Evolutionary conservation across 164 flowering plant genomes (phyloP).

Genomic region (Stephania cephalantha): DNA sequence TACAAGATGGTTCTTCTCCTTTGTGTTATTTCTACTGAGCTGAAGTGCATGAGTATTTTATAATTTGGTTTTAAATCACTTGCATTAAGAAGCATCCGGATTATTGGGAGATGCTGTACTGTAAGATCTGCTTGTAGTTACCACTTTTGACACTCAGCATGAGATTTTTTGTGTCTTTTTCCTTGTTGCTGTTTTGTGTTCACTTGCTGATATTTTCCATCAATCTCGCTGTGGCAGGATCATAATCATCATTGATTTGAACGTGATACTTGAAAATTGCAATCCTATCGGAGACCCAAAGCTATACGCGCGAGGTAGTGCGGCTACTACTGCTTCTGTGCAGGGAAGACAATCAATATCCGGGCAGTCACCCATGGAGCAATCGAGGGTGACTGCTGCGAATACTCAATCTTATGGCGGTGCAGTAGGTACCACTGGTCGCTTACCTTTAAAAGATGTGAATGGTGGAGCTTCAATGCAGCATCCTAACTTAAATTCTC

Average conservation of each 20-base stretch:
- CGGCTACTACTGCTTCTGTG: slow-evolving; percentile 16
- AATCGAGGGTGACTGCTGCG: slow-evolving; percentile 24
- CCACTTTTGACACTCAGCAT: not conserved
- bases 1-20: not conserved
- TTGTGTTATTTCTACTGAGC: too few species aligned
- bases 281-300: slow-evolving; percentile 71
- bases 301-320: slow-evolving; percentile 20
- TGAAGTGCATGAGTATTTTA: too few species aligned
- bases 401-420: slow-evolving; percentile 28
- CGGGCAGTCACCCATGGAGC: slow-evolving; percentile 33
- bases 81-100: not conserved
- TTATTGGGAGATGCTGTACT: not conserved
- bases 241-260: slow-evolving; percentile 63
- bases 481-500: slow-evolving; percentile 24
- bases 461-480: slow-evolving; percentile 25
- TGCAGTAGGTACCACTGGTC: slow-evolving; percentile 15
- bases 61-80: not conserved
- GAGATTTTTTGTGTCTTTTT: not conserved
- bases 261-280: slow-evolving; percentile 49
- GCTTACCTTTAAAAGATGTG: slow-evolving; percentile 18
- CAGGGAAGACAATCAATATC: slow-evolving; percentile 30
- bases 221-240: slow-evolving; percentile 38
- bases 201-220: slow-evolving; percentile 9
- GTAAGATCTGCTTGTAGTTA: not conserved
- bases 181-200: not conserved